These are phyloP conservation scores for Dendrostoma leiphaemia DNA, from an alignment of 2,329 filamentous ascomycete genomes.

Conservation along the genomic window DNA sequence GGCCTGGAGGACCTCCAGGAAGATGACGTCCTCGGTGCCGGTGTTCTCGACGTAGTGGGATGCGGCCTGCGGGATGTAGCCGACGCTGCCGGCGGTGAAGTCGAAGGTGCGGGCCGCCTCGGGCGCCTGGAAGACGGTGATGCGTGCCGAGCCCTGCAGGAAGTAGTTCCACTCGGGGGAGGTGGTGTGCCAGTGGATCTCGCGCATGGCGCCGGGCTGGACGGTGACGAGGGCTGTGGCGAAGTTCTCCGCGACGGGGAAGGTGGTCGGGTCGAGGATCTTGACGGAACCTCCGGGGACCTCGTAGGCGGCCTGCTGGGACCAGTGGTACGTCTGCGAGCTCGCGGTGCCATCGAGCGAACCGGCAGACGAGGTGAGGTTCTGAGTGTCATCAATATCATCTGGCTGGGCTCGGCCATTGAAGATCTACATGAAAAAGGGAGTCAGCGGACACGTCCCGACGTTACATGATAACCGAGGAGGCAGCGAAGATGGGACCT, in stretches of 20 bases:
- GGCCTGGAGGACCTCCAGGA: slow-evolving; percentile 59
- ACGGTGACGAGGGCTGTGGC: slow-evolving; percentile 56
- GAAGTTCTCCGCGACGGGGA: slow-evolving; percentile 55
- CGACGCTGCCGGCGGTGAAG: slow-evolving; percentile 58
- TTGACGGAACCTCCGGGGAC: slow-evolving; percentile 58
- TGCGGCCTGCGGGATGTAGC: slow-evolving; percentile 53
- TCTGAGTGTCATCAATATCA: slow-evolving; percentile 42
- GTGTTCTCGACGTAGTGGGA: slow-evolving; percentile 63
- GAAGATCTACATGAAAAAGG: slow-evolving; percentile 38
- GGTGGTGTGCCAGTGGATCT: slow-evolving; percentile 62
- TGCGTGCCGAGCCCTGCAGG: slow-evolving; percentile 51
- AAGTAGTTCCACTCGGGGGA: slow-evolving; percentile 63
- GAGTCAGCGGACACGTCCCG: not conserved
- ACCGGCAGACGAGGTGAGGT: slow-evolving; percentile 44
- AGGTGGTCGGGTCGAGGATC: slow-evolving; percentile 55
- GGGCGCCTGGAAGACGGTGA: slow-evolving; percentile 55
- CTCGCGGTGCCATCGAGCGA: slow-evolving; percentile 31
- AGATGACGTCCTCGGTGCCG: slow-evolving; percentile 54
- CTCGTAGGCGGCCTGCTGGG: slow-evolving; percentile 46
- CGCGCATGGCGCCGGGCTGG: slow-evolving; percentile 62
- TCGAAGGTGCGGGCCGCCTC: slow-evolving; percentile 53
- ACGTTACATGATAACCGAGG: no score
- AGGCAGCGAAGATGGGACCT: slow-evolving; percentile 10
- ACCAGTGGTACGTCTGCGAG: slow-evolving; percentile 51
- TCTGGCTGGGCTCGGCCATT: slow-evolving; percentile 46